phyloP scores from a whole-genome alignment of 2,329 filamentous ascomycete genomes.

The Fusarium chlamydosporum region DNA sequence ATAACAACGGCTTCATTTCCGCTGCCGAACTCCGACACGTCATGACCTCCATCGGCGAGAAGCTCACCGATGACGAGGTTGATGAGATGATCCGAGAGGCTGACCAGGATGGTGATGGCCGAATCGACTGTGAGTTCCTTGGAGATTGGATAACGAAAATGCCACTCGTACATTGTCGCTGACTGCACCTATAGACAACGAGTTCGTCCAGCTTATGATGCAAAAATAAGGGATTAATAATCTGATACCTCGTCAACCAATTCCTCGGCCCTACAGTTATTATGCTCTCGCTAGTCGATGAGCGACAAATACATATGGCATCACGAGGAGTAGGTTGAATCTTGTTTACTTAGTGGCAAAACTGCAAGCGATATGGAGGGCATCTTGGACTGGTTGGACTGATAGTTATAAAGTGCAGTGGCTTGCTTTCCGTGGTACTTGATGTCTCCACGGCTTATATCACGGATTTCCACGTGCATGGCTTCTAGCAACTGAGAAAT shows the following conservation, averaged over 20 bases:
- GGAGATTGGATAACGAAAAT: not conserved
- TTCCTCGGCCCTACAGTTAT: slow-evolving; percentile 35
- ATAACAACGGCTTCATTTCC: slow-evolving; percentile 93
- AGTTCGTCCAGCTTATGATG: slow-evolving; percentile 96
- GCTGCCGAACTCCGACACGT: slow-evolving; percentile 89
- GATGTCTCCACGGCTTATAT: slow-evolving; percentile 43
- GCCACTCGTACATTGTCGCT: slow-evolving; percentile 26
- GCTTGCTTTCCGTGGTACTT: slow-evolving; percentile 48
- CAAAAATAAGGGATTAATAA: slow-evolving; percentile 76
- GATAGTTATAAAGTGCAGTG: slow-evolving; percentile 48
- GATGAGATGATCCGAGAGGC: slow-evolving; percentile 95
- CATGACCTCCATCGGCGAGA: slow-evolving; percentile 93
- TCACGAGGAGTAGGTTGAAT: slow-evolving; percentile 40
- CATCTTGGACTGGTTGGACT: slow-evolving; percentile 48
- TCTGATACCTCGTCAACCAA: slow-evolving; percentile 49
- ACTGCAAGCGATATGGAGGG: slow-evolving; percentile 53
- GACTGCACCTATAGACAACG: slow-evolving; percentile 74
- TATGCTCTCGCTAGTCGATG: slow-evolving; percentile 34
- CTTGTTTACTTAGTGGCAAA: slow-evolving; percentile 52
- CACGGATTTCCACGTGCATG: slow-evolving; percentile 38
- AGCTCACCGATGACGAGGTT: slow-evolving; percentile 90
- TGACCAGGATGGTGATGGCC: slow-evolving; percentile 89
- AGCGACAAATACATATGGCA: slow-evolving; percentile 38
- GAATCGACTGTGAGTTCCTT: slow-evolving; percentile 82
- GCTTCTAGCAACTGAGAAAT: slow-evolving; percentile 48